Percentiles rank a stretch among this genome's conserved stretches.
Evolutionary conservation across 352 stramenopile genomes (phyloP).

Genomic region (Globisporangium middletonii): DNA sequence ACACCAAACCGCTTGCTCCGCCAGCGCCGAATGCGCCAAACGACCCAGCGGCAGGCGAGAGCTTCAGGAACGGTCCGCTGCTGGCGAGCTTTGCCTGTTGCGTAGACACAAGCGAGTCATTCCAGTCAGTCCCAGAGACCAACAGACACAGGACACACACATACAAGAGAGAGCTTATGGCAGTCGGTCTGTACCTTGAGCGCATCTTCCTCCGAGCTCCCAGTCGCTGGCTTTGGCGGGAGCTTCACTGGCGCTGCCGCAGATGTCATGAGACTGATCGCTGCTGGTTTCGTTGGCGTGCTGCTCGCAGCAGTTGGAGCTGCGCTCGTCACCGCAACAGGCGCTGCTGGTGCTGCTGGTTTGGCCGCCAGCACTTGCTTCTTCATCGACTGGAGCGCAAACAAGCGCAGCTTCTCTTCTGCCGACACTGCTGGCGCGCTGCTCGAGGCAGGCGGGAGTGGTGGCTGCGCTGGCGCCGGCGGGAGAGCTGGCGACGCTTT

Average conservation of each 20-base stretch:
- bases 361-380: slow-evolving; percentile 34
- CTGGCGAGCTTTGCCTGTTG: slow-evolving; percentile 9
- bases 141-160: no score
- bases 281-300: slow-evolving; percentile 1
- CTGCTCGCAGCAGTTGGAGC: slow-evolving; percentile 7
- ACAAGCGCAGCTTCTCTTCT: slow-evolving; percentile 59
- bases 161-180: no score
- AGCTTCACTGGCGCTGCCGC: slow-evolving; percentile 1
- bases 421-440: slow-evolving; percentile 20
- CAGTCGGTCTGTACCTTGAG: slow-evolving; percentile 2
- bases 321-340: not conserved
- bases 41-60: slow-evolving; percentile 17
- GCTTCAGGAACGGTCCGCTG: slow-evolving; percentile 26
- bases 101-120: no score
- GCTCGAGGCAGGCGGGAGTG: slow-evolving; percentile 10
- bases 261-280: not conserved
- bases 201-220: not conserved
- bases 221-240: slow-evolving; percentile 3
- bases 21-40: slow-evolving; percentile 50
- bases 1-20: slow-evolving; percentile 51
- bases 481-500: slow-evolving; percentile 13
- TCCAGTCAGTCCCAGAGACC: no score
- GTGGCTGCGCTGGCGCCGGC: slow-evolving; percentile 9
- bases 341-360: not conserved
- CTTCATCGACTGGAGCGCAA: slow-evolving; percentile 65